Evolutionary conservation across 2,329 filamentous ascomycete species (phyloP), one percentile per base, ranked within the genome.

Genomic region (Calonectria pteridis): DNA sequence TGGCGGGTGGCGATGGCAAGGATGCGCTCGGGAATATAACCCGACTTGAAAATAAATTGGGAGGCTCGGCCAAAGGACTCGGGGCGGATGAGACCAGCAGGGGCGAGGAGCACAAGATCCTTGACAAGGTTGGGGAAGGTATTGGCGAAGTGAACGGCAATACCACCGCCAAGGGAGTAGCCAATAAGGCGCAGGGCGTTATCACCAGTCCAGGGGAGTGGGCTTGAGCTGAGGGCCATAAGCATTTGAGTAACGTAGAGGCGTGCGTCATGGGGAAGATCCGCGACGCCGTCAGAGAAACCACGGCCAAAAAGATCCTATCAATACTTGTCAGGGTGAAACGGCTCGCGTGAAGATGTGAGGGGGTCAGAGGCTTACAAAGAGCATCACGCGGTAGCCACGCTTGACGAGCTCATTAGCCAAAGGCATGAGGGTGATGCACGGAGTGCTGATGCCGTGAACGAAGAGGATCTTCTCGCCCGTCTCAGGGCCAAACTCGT

Each of bases 381-480:
- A 97, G 5, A 97, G 87, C 91, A 98, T 92, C 16, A 98, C 94
- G 51, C 95, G 90, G 81, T 92, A 96, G 37, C 94, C 94, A 65
- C 89, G 89, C 49, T 89, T 87, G 3, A 90, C 94, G 28, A 97
- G 88, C 26, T 88, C 88, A 78, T 92, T 87, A 33, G 94, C 94
- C 40, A 97, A 84, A 55, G 89, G 89, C 31, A 89, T 89, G 20
- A 97, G 87, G 1, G 94, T 92, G 78, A 96, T 90, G 82, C 93
- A 95, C 0, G 95, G 93, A 0, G 94, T 97, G 74, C 93, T 95
- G 81, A 97, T 96, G 55, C 95, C 95, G 82, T 97, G 95, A 11
- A 98, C 88, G 40, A 97, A 88, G 20, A 97, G 84, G 6, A 97
- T 92, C 79, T 94, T 96, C 58, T 90, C 88, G 10, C 95, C 95